Evolutionary conservation across 169 alveolate genomes (phyloP), one percentile per base, ranked within the genome.

Genomic region (Cryptosporidium viatorum): DNA sequence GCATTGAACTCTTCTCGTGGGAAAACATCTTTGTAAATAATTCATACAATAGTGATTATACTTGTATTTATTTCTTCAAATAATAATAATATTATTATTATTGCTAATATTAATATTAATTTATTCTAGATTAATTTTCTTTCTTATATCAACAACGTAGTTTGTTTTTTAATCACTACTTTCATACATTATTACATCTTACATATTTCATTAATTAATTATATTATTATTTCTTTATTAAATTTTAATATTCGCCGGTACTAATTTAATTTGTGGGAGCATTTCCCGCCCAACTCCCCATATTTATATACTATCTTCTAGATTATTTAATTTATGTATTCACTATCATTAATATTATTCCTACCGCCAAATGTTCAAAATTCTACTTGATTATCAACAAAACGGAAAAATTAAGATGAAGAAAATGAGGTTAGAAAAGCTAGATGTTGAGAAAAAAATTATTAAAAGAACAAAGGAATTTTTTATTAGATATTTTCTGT

Each of bases 1-100:
- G 0, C 41, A 80, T 23, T 23, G 84, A 70, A 26, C n/a, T 71
- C 62, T 71, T 71, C 50, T 65, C 50, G 7, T 26, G 67, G 43
- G 69, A n/a, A 41, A 69, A 35, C 84, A 69, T 69, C 3, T 41
- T 43, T 69, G 37, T 16, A 55, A 55, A 55, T 37, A n/a, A 3
- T 26, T n/a, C 2, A 9, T n/a, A 55, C 3, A 55, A 12, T 26
- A 55, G 35, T 23, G 35, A 4, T 26, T 21, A 55, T 55, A 8
- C 9, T 9, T 0, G 6, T 2, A n/a, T 55, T 55, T 21, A 21
- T 8, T 55, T 55, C 21, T 8, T 9, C 2, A 16, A 52, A 55
- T n/a, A 23, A 26, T 55, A 26, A 16, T 9, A 55, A 26, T 55
- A n/a, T 37, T 35, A 35, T 4, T 35, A 35, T 35, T 37, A 37